phyloP scores from a whole-genome alignment of 306 rosid species.

The Lathyrus oleraceus region DNA sequence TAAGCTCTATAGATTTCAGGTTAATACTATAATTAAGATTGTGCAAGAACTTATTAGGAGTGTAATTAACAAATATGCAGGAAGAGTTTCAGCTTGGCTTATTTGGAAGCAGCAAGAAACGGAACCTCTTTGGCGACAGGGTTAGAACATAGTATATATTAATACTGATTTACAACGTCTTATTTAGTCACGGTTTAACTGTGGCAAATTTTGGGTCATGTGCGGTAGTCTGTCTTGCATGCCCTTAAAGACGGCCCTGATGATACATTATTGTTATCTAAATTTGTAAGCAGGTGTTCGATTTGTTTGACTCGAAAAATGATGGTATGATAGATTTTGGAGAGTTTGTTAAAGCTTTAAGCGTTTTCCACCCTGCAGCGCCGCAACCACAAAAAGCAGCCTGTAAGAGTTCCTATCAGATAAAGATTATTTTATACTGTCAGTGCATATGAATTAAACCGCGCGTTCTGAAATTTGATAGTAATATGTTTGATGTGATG shows the following conservation, averaged over 20 bases:
- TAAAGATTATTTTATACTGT: no score
- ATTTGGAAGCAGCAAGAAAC: conserved; percentile 49
- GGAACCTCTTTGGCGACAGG: conserved; percentile 49
- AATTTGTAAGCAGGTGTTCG: conserved; percentile 45
- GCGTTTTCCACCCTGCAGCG: conserved; percentile 61
- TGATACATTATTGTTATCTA: background rate
- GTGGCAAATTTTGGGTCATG: no score
- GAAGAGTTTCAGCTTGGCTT: conserved; percentile 66
- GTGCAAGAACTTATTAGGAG: conserved; percentile 8
- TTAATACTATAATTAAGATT: background rate
- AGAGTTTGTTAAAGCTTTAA: conserved; percentile 59
- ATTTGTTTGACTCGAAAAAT: conserved; percentile 51
- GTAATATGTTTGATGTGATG: conserved; percentile 18
- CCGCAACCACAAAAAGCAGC: conserved; percentile 49
- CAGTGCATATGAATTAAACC: no score
- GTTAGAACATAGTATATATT: conserved; percentile 31
- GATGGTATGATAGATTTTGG: conserved; percentile 59
- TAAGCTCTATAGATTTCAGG: conserved; percentile 25
- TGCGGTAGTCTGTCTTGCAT: no score
- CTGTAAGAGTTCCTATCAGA: conserved; percentile 37
- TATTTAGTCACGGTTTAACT: no score
- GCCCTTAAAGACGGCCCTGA: background rate
- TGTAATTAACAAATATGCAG: conserved; percentile 26
- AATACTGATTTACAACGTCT: background rate
- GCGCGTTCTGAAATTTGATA: background rate